These are phyloP conservation scores for Citrullus colocynthis DNA, from an alignment of 306 rosid genomes.

Conservation along the genomic window DNA sequence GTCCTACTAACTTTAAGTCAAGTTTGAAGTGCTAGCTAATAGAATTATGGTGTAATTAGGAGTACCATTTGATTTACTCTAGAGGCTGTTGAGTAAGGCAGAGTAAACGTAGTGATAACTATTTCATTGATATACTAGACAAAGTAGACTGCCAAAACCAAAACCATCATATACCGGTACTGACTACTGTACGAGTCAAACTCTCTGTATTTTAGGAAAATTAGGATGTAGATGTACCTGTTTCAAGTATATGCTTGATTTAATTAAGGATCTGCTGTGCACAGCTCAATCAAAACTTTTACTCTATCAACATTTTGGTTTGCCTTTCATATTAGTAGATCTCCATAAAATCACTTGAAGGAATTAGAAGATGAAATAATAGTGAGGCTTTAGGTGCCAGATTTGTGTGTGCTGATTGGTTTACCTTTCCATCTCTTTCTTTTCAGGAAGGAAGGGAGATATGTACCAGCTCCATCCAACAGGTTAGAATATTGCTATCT, in stretches of 20 bases:
- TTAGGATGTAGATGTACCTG: background rate
- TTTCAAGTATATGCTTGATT: background rate
- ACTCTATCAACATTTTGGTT: background rate
- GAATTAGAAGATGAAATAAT: background rate
- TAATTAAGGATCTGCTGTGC: background rate
- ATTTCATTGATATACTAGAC: background rate
- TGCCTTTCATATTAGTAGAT: background rate
- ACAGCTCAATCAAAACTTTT: background rate
- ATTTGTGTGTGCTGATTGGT: background rate
- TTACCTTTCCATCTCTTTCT: slow-evolving; percentile 5
- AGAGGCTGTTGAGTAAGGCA: background rate
- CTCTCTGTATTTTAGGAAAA: background rate
- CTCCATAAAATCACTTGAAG: background rate
- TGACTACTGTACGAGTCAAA: background rate
- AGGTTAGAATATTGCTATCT: slow-evolving; percentile 37
- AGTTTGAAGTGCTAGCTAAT: too few relatives aligned
- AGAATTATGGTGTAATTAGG: too few relatives aligned
- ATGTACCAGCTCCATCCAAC: slow-evolving; percentile 65
- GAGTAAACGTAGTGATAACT: background rate
- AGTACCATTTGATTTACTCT: too few relatives aligned
- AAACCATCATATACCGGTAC: background rate
- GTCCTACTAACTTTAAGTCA: too few relatives aligned
- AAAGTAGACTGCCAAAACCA: background rate
- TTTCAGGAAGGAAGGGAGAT: slow-evolving; percentile 58
- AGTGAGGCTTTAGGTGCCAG: background rate